Conservation (phyloP, 208 protist species). For the Jaenimonas drosophilae region DNA sequence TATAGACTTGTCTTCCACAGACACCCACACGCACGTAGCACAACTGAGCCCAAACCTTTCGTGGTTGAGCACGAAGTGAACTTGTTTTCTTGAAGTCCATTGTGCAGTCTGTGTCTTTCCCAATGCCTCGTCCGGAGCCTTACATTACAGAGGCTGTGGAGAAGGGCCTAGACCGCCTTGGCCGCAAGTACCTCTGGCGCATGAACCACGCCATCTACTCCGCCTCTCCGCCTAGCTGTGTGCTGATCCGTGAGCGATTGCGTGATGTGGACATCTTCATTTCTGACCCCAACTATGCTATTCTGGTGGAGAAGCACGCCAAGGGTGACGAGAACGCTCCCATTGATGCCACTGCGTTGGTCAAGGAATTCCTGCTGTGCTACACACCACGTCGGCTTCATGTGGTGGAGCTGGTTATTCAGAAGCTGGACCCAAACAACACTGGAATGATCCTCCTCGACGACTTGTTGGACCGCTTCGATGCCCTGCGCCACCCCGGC, state of each 20-base stretch:
- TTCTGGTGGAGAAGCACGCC: slow-evolving; percentile 19
- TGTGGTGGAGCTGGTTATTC: slow-evolving; percentile 47
- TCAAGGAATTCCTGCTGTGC: slow-evolving; percentile 22
- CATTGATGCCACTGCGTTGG: slow-evolving; percentile 18
- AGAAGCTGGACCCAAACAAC: slow-evolving; percentile 34
- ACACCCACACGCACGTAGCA: too few relatives aligned
- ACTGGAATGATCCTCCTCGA: slow-evolving; percentile 33
- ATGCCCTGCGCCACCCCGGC: slow-evolving; percentile 64
- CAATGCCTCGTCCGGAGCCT: slow-evolving; percentile 8
- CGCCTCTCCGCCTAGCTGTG: slow-evolving; percentile 8
- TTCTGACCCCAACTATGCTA: slow-evolving; percentile 38
- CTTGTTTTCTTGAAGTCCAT: too few relatives aligned
- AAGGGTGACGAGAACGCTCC: neutral
- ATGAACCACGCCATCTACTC: slow-evolving; percentile 34
- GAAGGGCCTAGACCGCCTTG: slow-evolving; percentile 58
- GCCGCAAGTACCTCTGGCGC: slow-evolving; percentile 56
- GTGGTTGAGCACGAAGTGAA: too few relatives aligned
- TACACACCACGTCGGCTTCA: slow-evolving; percentile 50
- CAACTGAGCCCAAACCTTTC: too few relatives aligned
- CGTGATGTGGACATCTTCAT: slow-evolving; percentile 55
- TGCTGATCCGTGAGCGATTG: slow-evolving; percentile 45
- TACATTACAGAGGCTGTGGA: slow-evolving; percentile 19
- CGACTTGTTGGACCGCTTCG: slow-evolving; percentile 39
- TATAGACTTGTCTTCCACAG: too few relatives aligned
- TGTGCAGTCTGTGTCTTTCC: too few relatives aligned